These are phyloP conservation scores for Clarireedia sp. DNA, from an alignment of 2,329 filamentous ascomycete species.

Conservation along the genomic window DNA sequence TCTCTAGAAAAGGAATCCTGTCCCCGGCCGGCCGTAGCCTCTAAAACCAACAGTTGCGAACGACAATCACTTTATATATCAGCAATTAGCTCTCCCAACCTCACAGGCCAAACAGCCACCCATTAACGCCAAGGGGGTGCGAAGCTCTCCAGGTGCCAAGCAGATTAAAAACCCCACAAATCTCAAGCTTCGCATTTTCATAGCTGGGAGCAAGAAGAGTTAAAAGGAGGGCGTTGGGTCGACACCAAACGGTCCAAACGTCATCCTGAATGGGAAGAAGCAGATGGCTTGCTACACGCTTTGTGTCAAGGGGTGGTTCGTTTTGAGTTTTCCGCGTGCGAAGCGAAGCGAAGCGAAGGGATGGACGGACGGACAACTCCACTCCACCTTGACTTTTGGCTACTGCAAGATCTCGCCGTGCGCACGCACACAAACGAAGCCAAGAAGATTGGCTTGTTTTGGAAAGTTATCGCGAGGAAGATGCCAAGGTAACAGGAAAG, in stretches of 20 bases:
- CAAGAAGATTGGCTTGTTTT: not conserved
- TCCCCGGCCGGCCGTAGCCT: slow-evolving; percentile 5
- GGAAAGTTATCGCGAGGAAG: not conserved
- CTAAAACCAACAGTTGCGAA: not conserved
- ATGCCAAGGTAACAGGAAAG: not conserved
- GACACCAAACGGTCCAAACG: not conserved
- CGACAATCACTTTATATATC: not conserved
- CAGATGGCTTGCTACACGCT: not conserved
- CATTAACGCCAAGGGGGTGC: not conserved
- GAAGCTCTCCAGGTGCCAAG: not conserved
- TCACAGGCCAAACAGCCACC: not conserved
- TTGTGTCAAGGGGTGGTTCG: slow-evolving; percentile 8
- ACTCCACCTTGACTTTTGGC: not conserved
- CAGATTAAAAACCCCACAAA: slow-evolving; percentile 1
- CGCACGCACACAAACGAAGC: not conserved
- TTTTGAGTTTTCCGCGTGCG: slow-evolving; percentile 2
- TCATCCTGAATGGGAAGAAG: not conserved
- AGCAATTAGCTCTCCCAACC: not conserved
- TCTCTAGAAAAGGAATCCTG: not conserved
- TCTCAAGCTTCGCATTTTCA: not conserved
- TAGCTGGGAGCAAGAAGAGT: too few relatives aligned
- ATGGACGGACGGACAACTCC: not conserved
- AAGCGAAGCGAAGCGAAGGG: not conserved
- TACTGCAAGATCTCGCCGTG: not conserved
- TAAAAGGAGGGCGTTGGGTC: too few relatives aligned